Base-by-base conservation (phyloP, 352 stramenopile species). In the Phytophthora pisi region DNA sequence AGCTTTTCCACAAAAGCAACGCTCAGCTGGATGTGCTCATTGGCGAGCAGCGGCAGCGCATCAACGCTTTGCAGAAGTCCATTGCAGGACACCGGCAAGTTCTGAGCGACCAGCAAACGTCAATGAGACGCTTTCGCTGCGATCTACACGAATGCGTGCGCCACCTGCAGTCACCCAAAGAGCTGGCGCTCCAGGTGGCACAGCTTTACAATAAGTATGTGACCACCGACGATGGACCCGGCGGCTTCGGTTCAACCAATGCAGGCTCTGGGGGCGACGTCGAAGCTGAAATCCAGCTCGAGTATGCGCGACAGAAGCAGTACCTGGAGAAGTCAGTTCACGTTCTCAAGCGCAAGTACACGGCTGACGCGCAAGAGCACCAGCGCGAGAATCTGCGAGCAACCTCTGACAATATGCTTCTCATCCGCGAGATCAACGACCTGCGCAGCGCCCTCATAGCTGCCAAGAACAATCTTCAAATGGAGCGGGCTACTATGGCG, bases 1-100 rank as follows among this genome's bases (percentile, higher is more conserved):
- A 98, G 71, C 91, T 98, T 46, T 98, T 98, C 71, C 90, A 98
- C 74, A 98, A 98, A 72, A 95, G 77, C 60, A 98, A 98, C 71
- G 84, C 88, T 24, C 89, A 95, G 40, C 71, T 98, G 18, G 91
- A 98, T 64, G 73, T 98, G 40, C 96, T 98, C 75, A 98, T 98
- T 47, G 90, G 90, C 43, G 95, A 98, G 66, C 87, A 98, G 31
- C 82, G 82, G 34, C 75, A 88, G 57, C 79, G 81, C 58, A 91
- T 98, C 50, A 88, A 98, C 52, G 81, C 78, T 38, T 89, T 98
- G 68, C 82, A 98, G 64, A 82, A 83, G 18, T 85, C 97, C 42
- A 83, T 96, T 26, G 68, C 79, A 0, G 71, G 72, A 13, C 79
- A 90, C 31, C 76, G 86, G 30, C 82, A 86, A 57, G 60, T 80